Base-by-base conservation (phyloP, 164 flowering plant genomes). In the Piper longum region DNA sequence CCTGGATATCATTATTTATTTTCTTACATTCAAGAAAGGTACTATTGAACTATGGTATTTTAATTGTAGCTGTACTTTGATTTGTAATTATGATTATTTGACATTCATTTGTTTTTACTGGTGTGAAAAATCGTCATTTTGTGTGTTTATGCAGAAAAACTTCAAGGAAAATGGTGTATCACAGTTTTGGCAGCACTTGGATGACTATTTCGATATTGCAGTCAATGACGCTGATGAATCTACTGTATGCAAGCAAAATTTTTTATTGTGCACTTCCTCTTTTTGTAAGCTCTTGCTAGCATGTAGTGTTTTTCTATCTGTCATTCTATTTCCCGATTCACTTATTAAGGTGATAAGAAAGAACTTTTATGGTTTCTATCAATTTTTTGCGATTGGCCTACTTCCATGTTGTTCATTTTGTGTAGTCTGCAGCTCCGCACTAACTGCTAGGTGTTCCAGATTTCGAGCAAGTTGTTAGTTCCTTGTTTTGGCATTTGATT, bases 121-220 rank as follows among this genome's bases (percentile, higher is more conserved):
- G 8, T 2, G 14, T 56, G 7, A 17, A 17, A 56, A 17, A 56
- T 56, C 16, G 16, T n/a, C n/a, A 17, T 16, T 39, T 13, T 41
- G 7, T 39, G 43, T 41, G 58, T 18, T 44, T n/a, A 69, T 71
- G 61, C 83, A 92, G 98, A 80, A 77, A 70, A 62, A 72, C 1
- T 90, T 93, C 67, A 85, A 84, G 78, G 82, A 44, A 70, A 78
- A 77, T 67, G 83, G 87, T 5, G 84, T 80, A 4, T 65, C 80
- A 0, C 85, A 60, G 70, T 93, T 93, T 69, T 93, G 99, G 97
- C 66, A 62, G 69, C 82, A 81, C 73, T 90, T 93, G 75, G 86
- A 83, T 61, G 73, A 66, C 63, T 83, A 78, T 67, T 66, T 45
- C 54, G 60, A 78, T 48, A 59, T 67, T 64, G 69, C 70, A 48